These are phyloP conservation scores for Kwoniella botswanensis DNA, from an alignment of 768 basidiomycete genomes.

Conservation along the genomic window DNA sequence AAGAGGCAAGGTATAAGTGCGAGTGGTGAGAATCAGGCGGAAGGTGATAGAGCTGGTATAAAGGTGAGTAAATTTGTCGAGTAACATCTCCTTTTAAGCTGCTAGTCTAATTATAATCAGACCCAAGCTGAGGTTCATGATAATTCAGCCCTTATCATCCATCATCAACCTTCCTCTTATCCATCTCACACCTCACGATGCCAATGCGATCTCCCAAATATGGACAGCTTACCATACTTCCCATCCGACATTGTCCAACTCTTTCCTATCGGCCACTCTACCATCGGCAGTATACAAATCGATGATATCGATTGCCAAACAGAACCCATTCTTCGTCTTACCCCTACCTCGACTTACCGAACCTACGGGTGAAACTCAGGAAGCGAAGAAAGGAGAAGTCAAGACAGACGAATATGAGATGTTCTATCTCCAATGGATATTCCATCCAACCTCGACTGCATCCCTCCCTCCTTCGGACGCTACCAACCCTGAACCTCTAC, in stretches of 20 bases:
- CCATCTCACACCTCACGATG: constrained; percentile 70
- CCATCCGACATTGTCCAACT: constrained; percentile 76
- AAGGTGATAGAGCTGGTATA: constrained; percentile 55
- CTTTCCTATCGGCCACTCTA: constrained; percentile 81
- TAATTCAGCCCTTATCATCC: constrained; percentile 72
- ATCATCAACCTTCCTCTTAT: constrained; percentile 79
- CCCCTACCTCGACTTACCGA: constrained; percentile 70
- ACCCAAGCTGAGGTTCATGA: not conserved
- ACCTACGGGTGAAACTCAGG: constrained; percentile 40
- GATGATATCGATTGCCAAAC: constrained; percentile 69
- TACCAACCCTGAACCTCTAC: constrained; percentile 60
- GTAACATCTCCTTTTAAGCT: not conserved
- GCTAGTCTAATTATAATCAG: not conserved
- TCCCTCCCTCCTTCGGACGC: constrained; percentile 60
- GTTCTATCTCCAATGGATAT: constrained; percentile 87
- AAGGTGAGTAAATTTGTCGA: constrained; percentile 47
- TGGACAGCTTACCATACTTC: constrained; percentile 91
- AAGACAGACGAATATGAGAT: constrained; percentile 58
- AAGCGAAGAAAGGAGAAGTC: constrained; percentile 63
- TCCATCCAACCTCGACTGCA: constrained; percentile 72
- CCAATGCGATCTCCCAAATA: constrained; percentile 74
- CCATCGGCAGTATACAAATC: constrained; percentile 73
- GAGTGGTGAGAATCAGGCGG: constrained; percentile 26
- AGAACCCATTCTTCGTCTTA: constrained; percentile 79
- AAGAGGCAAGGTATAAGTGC: constrained; percentile 3